These are phyloP conservation scores for Aureobasidium melanogenum DNA, from an alignment of 2,329 filamentous ascomycete genomes.

Conservation along the genomic window DNA sequence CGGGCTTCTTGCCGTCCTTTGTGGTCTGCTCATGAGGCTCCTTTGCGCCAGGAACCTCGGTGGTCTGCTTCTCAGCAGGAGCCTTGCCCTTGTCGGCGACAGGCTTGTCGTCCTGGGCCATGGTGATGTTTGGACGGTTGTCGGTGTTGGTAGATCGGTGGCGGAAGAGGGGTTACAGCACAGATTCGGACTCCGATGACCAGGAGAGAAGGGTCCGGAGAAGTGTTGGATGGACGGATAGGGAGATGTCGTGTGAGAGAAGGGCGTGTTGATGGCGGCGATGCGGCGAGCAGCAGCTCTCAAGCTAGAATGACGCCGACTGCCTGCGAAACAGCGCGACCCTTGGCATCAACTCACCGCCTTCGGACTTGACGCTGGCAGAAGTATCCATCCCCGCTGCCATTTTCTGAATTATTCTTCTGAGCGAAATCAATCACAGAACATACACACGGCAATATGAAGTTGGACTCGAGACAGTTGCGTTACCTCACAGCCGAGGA, in stretches of 20 bases:
- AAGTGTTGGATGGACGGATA: constrained; percentile 3
- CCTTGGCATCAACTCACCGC: constrained; percentile 11
- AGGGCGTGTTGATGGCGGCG: background rate
- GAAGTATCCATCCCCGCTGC: background rate
- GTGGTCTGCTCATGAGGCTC: constrained; percentile 46
- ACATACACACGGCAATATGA: constrained; percentile 52
- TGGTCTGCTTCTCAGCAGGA: constrained; percentile 47
- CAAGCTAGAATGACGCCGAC: background rate
- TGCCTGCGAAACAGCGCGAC: background rate
- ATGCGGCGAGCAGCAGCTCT: constrained; percentile 4
- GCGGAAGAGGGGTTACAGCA: background rate
- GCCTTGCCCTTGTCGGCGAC: constrained; percentile 91
- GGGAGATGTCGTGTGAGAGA: constrained; percentile 19
- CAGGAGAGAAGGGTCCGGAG: background rate
- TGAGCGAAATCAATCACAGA: background rate
- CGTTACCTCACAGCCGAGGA: constrained; percentile 88
- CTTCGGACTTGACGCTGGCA: constrained; percentile 9
- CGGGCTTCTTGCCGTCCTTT: constrained; percentile 67
- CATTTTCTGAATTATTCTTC: background rate
- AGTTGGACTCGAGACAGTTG: constrained; percentile 87
- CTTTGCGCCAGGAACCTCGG: constrained; percentile 45
- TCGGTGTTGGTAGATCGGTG: background rate
- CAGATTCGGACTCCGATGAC: background rate
- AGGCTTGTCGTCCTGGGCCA: constrained; percentile 89
- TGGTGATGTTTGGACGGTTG: constrained; percentile 33